Evolutionary conservation across 495 filamentous ascomycete species (phyloP), one percentile per base, ranked within the genome.

Genomic region (Penicillium herquei): DNA sequence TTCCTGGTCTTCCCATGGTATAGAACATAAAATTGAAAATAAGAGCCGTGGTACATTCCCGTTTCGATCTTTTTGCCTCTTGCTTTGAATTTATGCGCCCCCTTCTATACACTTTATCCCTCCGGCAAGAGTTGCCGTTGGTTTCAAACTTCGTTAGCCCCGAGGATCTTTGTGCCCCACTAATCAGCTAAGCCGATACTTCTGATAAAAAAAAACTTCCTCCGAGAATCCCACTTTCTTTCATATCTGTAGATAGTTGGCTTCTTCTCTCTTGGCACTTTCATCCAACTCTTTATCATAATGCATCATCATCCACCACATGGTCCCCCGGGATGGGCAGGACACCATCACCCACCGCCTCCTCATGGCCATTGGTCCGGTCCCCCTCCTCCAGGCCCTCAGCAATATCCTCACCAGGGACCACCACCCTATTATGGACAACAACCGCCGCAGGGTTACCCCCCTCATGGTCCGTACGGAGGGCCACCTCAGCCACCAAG

Each of bases 291-390:
- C 8, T 12, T 30, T 30, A 30, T 30, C 11, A 11, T 39, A 11
- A 64, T 73, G 70, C 65, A 66, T 60, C 63, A 70, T 56, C 30
- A 51, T 10, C 63, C 60, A 8, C 55, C 67, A 46, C 56, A 59
- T 31, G 59, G 58, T 45, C 64, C 62, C 34, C 65, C 62, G 6
- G 59, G 55, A 32, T 61, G 58, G 14, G 59, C 62, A 16, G 61
- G 55, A 65, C 62, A 66, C 17, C 64, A 67, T 69, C 61, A 64
- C 42, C 52, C 44, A 8, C 43, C 43, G 17, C 49, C 49, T 16
- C 18, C 42, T 26, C 14, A 51, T 40, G 17, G 49, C 10, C 49
- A 51, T 12, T 35, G 34, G 34, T 13, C 17, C 7, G 47, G 47
- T 11, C 49, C 34, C 35, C 49, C 49, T 10, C 49, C 34, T 26